Evolutionary conservation across 129 eudicot species (phyloP), one percentile per base, ranked within the genome.

Genomic region (Flaveria ramosissima): DNA sequence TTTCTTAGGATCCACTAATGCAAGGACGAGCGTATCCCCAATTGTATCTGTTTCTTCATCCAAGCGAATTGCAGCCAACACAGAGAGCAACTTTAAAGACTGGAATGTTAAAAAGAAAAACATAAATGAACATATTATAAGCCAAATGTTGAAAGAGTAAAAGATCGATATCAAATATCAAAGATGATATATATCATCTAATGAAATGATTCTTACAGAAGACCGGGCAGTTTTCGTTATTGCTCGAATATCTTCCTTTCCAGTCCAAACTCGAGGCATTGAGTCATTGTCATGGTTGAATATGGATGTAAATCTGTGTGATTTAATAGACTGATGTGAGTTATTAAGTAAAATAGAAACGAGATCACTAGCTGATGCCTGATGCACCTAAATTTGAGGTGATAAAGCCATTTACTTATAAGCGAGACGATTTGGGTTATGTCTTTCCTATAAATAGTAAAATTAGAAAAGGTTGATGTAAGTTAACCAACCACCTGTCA

Each of bases 221-320:
- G 98, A 85, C 67, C 97, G 97, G 77, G 98, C 97, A 55, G 86
- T 77, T 77, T 91, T 94, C 56, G 98, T 94, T 56, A 94, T 94
- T 70, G 98, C 86, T 51, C 90, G 89, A 72, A 94, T 91, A 75
- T 94, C 98, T 85, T 94, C 98, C 80, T 91, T 94, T 36, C 98
- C 98, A 3, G 93, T 94, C 98, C 98, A 94, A 55, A 94, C 93
- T 55, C 96, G 93, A 15, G 98, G 98, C 98, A 94, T 89, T 57
- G 98, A 89, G 75, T 94, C 97, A 21, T 88, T 78, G 77, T 94
- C 98, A 74, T 86, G 97, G 80, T 93, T 91, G 73, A 94, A 94
- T 79, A 94, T 55, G 71, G 96, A 87, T 62, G 91, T 83, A 84
- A 95, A 95, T 85, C 99, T 95, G 83, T 20, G 41, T 20, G 43